Evolutionary conservation across 2,329 filamentous ascomycete species (phyloP).

Genomic region (Trichoderma breve): DNA sequence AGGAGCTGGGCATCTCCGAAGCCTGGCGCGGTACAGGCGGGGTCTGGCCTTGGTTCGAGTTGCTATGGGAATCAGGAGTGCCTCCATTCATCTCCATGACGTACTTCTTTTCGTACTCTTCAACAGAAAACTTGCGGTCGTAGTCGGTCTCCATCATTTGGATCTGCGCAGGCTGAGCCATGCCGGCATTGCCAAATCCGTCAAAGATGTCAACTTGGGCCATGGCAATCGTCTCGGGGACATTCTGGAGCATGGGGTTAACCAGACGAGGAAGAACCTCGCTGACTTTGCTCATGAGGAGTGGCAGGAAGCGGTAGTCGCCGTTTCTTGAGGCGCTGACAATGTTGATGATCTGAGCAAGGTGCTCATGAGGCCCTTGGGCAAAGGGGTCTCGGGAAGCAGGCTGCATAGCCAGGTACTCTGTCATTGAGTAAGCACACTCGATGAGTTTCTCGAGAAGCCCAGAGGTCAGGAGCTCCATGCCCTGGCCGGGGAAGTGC

Average conservation of each 20-base stretch:
- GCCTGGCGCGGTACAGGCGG: slow-evolving; percentile 30
- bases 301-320: slow-evolving; percentile 71
- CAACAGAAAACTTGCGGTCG: slow-evolving; percentile 45
- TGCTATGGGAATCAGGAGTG: slow-evolving; percentile 35
- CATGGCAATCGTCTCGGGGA: slow-evolving; percentile 54
- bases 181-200: slow-evolving; percentile 62
- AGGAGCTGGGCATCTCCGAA: slow-evolving; percentile 47
- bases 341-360: slow-evolving; percentile 66
- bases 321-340: slow-evolving; percentile 71
- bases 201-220: slow-evolving; percentile 62
- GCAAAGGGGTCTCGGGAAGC: slow-evolving; percentile 61
- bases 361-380: slow-evolving; percentile 68
- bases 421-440: slow-evolving; percentile 68
- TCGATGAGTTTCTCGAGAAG: slow-evolving; percentile 79
- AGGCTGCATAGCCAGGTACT: slow-evolving; percentile 67
- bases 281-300: slow-evolving; percentile 72
- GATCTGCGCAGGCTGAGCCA: slow-evolving; percentile 51
- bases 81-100: slow-evolving; percentile 35
- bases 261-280: slow-evolving; percentile 65
- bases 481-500: slow-evolving; percentile 67
- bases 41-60: slow-evolving; percentile 32
- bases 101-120: slow-evolving; percentile 44
- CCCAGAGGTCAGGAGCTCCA: slow-evolving; percentile 72
- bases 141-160: slow-evolving; percentile 49
- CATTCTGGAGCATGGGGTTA: slow-evolving; percentile 59